Conservation (phyloP, 2,329 filamentous ascomycete species). For the Microsporum canis region DNA sequence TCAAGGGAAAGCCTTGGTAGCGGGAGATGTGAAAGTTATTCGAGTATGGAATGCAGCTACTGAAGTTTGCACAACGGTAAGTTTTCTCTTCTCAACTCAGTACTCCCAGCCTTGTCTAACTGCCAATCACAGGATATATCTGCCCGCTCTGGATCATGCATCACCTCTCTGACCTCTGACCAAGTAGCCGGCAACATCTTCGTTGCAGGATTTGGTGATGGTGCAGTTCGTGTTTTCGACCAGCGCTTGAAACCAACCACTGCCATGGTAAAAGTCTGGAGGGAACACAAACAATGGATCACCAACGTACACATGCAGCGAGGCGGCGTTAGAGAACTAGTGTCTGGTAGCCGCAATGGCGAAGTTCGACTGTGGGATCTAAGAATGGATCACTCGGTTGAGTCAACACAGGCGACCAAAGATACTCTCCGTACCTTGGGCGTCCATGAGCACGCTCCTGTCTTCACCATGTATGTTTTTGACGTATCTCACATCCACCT, state of each 20-base stretch:
- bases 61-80: slow-evolving; percentile 70
- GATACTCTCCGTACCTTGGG: slow-evolving; percentile 74
- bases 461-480: slow-evolving; percentile 74
- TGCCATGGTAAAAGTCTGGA: slow-evolving; percentile 93
- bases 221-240: slow-evolving; percentile 87
- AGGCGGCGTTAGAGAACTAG: slow-evolving; percentile 79
- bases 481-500: neutral
- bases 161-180: slow-evolving; percentile 90
- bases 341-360: slow-evolving; percentile 83
- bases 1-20: slow-evolving; percentile 87
- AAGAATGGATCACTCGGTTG: slow-evolving; percentile 66
- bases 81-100: slow-evolving; percentile 16
- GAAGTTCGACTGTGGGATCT: slow-evolving; percentile 96
- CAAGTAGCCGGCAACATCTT: slow-evolving; percentile 97
- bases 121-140: slow-evolving; percentile 58
- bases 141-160: slow-evolving; percentile 85
- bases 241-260: slow-evolving; percentile 72
- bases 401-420: slow-evolving; percentile 61
- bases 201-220: slow-evolving; percentile 91
- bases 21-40: slow-evolving; percentile 90
- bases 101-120: slow-evolving; percentile 4
- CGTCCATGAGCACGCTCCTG: slow-evolving; percentile 90
- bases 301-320: slow-evolving; percentile 95
- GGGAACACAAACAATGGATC: slow-evolving; percentile 91
- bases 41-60: slow-evolving; percentile 91